Evolutionary conservation across 805 yeast species (phyloP).

Genomic region (Metschnikowia kofuensis): DNA sequence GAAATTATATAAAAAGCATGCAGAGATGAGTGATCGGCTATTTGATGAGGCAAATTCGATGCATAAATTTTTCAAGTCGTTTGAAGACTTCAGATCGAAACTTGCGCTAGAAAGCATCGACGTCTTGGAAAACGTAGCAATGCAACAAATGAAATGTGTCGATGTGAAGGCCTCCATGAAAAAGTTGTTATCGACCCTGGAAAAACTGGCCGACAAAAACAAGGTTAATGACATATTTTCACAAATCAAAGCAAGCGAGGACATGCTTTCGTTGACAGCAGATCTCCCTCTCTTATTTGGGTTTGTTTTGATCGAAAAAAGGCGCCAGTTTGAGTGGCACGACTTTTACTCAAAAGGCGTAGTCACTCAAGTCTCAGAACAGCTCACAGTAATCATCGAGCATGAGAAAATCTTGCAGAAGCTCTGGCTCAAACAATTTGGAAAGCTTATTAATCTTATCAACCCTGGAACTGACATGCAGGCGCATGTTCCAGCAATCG

Average conservation of each 20-base stretch:
- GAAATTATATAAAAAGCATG: conserved; percentile 25
- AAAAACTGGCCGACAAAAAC: not conserved
- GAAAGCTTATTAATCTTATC: conserved; percentile 34
- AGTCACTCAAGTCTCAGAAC: conserved; percentile 49
- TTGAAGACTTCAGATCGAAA: conserved; percentile 32
- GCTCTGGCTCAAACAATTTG: conserved; percentile 65
- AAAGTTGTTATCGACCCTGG: conserved; percentile 20
- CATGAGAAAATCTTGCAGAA: conserved; percentile 54
- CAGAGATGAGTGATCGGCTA: conserved; percentile 24
- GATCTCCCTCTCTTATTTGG: conserved; percentile 76
- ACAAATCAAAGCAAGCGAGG: conserved; percentile 31
- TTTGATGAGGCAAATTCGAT: conserved; percentile 20
- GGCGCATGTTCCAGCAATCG: conserved; percentile 24
- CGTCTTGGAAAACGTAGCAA: conserved; percentile 33
- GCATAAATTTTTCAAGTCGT: conserved; percentile 29
- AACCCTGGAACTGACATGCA: conserved; percentile 9
- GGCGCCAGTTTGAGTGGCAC: conserved; percentile 59
- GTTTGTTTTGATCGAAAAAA: conserved; percentile 57
- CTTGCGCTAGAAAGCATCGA: conserved; percentile 21
- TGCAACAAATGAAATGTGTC: conserved; percentile 38
- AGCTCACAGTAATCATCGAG: conserved; percentile 52
- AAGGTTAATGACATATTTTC: not conserved
- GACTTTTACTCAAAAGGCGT: conserved; percentile 41
- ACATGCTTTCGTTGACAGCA: conserved; percentile 43
- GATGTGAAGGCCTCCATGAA: conserved; percentile 29